These are phyloP conservation scores for Euphorbia lathyris DNA, from an alignment of 345 rosid genomes.

Conservation along the genomic window DNA sequence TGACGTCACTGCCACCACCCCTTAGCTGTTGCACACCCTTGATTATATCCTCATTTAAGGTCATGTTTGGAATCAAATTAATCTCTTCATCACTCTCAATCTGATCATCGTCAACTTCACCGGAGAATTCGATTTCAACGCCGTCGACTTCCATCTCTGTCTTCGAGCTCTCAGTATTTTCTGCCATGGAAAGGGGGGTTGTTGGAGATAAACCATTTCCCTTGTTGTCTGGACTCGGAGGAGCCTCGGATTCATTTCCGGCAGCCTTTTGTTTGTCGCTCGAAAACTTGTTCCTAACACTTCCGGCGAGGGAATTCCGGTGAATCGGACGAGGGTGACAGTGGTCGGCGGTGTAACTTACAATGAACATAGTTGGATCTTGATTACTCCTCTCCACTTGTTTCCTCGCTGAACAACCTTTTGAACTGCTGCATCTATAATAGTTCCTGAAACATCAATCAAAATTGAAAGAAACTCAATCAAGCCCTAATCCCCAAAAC, in stretches of 20 bases:
- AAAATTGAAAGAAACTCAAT: not conserved
- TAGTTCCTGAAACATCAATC: slow-evolving; percentile 57
- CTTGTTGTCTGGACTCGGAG: slow-evolving; percentile 10
- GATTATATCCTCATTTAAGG: slow-evolving; percentile 50
- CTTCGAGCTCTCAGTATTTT: slow-evolving; percentile 18
- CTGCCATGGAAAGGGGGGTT: slow-evolving; percentile 44
- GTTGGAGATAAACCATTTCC: slow-evolving; percentile 49
- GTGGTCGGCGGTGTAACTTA: slow-evolving; percentile 87
- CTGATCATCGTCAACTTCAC: slow-evolving; percentile 27
- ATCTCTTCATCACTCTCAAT: slow-evolving; percentile 33
- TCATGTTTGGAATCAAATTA: slow-evolving; percentile 53
- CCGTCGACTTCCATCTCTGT: slow-evolving; percentile 11
- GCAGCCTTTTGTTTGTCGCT: slow-evolving; percentile 24
- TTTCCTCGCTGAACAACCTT: slow-evolving; percentile 81
- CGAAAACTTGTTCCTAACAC: slow-evolving; percentile 57
- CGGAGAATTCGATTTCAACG: slow-evolving; percentile 7
- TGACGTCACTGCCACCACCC: not conserved
- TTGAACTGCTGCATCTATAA: slow-evolving; percentile 82
- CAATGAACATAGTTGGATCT: slow-evolving; percentile 59
- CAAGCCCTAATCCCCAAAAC: no score
- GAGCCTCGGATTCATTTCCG: slow-evolving; percentile 10
- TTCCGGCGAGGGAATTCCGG: slow-evolving; percentile 91
- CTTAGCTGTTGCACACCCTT: slow-evolving; percentile 29
- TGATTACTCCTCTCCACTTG: slow-evolving; percentile 78
- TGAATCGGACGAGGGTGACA: slow-evolving; percentile 83